Evolutionary conservation across 2,329 filamentous ascomycete species (phyloP).

Genomic region (Fusarium sp.): DNA sequence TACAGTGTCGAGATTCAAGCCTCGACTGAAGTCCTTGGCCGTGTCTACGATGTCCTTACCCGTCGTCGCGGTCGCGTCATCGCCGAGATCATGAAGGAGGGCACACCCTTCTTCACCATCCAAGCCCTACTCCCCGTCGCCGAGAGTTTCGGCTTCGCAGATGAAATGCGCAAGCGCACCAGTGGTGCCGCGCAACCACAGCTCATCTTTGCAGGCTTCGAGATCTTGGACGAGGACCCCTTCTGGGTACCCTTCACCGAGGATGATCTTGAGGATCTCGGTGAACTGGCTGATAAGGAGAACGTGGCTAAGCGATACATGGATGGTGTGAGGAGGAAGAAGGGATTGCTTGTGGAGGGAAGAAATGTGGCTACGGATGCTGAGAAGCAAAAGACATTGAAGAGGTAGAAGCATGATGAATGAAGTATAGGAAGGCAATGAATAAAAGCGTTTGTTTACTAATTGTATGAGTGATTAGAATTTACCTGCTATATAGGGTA

Average conservation of each 20-base stretch:
- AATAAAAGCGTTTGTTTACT: conserved; percentile 19
- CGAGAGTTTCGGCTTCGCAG: conserved; percentile 94
- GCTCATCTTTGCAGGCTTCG: conserved; percentile 91
- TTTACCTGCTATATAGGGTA: background rate
- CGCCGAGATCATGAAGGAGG: conserved; percentile 91
- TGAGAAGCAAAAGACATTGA: conserved; percentile 86
- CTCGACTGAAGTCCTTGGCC: conserved; percentile 91
- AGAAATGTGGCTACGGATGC: conserved; percentile 83
- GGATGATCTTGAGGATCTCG: conserved; percentile 95
- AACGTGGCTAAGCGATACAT: conserved; percentile 98
- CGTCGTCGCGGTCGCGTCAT: conserved; percentile 89
- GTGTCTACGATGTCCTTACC: conserved; percentile 98
- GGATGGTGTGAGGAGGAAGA: conserved; percentile 85
- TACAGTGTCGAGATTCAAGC: conserved; percentile 98
- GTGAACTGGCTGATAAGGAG: conserved; percentile 91
- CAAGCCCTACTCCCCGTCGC: conserved; percentile 88
- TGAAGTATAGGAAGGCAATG: background rate
- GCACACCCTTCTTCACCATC: conserved; percentile 96
- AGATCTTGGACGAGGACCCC: conserved; percentile 93
- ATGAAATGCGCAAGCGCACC: conserved; percentile 95
- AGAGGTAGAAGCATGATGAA: conserved; percentile 56
- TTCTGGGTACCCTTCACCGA: conserved; percentile 98
- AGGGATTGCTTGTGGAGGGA: conserved; percentile 87
- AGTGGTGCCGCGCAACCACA: conserved; percentile 92
- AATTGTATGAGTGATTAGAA: background rate